These are phyloP conservation scores for Rhodotorula sp. DNA, from an alignment of 1,284 basidiomycete genomes.

Conservation along the genomic window DNA sequence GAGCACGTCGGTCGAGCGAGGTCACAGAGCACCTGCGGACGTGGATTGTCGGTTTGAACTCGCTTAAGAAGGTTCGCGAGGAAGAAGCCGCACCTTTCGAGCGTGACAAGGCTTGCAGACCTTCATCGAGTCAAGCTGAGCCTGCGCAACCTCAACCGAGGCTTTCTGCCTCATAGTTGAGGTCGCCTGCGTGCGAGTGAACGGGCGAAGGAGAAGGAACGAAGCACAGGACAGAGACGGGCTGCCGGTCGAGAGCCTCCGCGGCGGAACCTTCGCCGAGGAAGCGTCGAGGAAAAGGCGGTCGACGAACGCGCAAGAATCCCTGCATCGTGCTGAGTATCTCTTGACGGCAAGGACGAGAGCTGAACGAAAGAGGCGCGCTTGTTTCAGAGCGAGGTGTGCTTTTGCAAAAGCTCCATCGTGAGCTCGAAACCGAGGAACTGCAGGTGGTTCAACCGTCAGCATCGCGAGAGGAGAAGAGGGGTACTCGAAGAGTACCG, in stretches of 20 bases:
- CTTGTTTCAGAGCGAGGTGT: conserved; percentile 40
- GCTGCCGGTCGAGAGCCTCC: background rate
- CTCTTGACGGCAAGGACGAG: no score
- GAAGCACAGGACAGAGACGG: background rate
- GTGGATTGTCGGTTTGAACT: background rate
- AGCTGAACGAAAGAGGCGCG: background rate
- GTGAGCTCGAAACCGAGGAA: conserved; percentile 89
- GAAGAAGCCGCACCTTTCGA: background rate
- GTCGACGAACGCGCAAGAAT: background rate
- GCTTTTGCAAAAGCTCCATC: conserved; percentile 57
- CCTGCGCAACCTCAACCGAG: background rate
- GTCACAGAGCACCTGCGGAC: conserved; percentile 16
- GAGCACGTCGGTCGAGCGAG: conserved; percentile 2
- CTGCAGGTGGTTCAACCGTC: conserved; percentile 8
- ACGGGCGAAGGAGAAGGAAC: background rate
- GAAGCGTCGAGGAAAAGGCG: background rate
- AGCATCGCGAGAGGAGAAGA: background rate
- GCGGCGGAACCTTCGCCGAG: background rate
- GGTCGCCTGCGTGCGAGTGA: background rate
- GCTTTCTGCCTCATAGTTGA: no score
- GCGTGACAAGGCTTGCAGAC: background rate
- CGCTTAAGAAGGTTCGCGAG: no score
- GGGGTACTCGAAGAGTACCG: conserved; percentile 47
- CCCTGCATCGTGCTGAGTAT: no score
- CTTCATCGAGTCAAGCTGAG: no score